Conservation (phyloP, 2,329 filamentous ascomycete genomes). For the Colletotrichum trifolii region DNA sequence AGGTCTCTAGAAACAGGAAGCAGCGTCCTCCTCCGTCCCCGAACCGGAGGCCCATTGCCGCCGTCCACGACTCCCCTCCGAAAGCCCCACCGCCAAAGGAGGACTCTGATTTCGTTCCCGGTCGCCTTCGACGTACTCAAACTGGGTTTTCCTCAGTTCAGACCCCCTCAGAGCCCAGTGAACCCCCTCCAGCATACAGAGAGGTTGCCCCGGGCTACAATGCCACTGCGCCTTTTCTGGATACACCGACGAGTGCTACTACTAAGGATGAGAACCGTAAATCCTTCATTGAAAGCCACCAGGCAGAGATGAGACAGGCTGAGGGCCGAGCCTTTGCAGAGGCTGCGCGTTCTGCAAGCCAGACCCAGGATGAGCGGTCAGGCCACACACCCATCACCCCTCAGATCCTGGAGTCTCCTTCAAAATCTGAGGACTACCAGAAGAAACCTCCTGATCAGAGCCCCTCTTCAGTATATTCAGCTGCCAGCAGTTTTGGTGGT, state of each 20-base stretch:
- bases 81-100: constrained; percentile 39
- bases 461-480: constrained; percentile 47
- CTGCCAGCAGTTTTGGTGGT: constrained; percentile 19
- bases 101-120: constrained; percentile 62
- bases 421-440: constrained; percentile 37
- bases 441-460: constrained; percentile 51
- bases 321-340: constrained; percentile 70
- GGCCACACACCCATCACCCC: constrained; percentile 42
- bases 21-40: constrained; percentile 46
- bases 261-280: constrained; percentile 63
- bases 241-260: constrained; percentile 47
- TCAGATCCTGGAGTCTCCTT: constrained; percentile 39
- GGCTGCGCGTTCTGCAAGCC: constrained; percentile 51
- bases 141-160: constrained; percentile 62
- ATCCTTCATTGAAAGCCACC: constrained; percentile 69
- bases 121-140: constrained; percentile 65
- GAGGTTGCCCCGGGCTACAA: constrained; percentile 46
- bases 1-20: constrained; percentile 73
- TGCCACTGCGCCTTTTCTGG: constrained; percentile 55
- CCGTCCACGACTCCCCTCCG: constrained; percentile 42
- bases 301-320: constrained; percentile 69
- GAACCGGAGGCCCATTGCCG: constrained; percentile 40
- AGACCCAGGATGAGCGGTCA: constrained; percentile 40
- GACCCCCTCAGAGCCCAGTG: constrained; percentile 10
- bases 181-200: constrained; percentile 29